Conservation (phyloP, 768 basidiomycete species). For the Lentinula boryana region DNA sequence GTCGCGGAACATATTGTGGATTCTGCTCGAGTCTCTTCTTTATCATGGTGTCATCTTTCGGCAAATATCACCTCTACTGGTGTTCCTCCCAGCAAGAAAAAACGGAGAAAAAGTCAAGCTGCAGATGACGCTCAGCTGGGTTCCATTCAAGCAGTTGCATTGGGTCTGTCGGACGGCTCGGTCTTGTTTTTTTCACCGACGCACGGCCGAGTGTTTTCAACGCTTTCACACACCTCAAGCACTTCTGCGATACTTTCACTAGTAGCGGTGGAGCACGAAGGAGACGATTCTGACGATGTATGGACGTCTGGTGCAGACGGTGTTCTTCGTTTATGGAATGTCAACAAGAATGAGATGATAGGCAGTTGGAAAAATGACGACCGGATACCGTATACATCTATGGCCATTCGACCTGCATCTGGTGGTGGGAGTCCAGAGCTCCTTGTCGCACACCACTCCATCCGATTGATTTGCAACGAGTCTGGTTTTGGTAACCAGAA, state of each 20-base stretch:
- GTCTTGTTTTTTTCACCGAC: slow-evolving; percentile 55
- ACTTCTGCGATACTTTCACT: slow-evolving; percentile 47
- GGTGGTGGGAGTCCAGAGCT: slow-evolving; percentile 37
- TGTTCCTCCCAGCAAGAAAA: slow-evolving; percentile 44
- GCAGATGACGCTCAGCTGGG: slow-evolving; percentile 18
- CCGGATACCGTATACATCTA: slow-evolving; percentile 49
- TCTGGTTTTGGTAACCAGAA: slow-evolving; percentile 28
- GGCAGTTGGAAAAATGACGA: slow-evolving; percentile 53
- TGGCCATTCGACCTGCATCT: slow-evolving; percentile 35
- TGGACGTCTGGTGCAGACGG: slow-evolving; percentile 60
- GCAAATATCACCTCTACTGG: slow-evolving; percentile 20
- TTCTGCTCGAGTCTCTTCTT: slow-evolving; percentile 45
- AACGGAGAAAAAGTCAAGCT: slow-evolving; percentile 30
- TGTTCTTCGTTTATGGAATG: slow-evolving; percentile 52
- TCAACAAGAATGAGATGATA: slow-evolving; percentile 39
- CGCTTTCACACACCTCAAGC: slow-evolving; percentile 49
- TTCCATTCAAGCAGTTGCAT: slow-evolving; percentile 36
- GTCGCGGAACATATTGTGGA: slow-evolving; percentile 55
- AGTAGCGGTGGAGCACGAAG: slow-evolving; percentile 23
- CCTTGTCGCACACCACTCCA: slow-evolving; percentile 55
- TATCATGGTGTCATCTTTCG: slow-evolving; percentile 42
- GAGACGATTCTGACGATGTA: slow-evolving; percentile 26
- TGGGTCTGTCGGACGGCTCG: slow-evolving; percentile 60
- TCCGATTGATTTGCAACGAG: slow-evolving; percentile 42
- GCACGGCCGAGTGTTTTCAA: slow-evolving; percentile 49